These are phyloP conservation scores for Striga asiatica DNA, from an alignment of 257 asterid species.

Conservation along the genomic window DNA sequence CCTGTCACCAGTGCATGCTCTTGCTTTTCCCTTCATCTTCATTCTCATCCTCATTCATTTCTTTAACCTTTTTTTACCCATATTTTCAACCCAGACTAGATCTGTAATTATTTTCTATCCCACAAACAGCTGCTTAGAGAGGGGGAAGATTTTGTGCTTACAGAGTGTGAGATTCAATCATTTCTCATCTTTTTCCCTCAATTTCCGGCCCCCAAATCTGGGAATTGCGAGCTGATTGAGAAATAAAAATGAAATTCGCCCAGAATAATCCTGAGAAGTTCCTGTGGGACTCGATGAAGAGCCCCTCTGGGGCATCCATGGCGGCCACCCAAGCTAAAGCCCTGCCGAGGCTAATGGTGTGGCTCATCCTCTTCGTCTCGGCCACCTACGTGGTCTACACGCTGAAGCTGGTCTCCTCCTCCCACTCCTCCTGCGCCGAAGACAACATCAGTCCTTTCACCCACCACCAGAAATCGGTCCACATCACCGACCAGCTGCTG, in stretches of 20 bases:
- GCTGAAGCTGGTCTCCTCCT: conserved; percentile 33
- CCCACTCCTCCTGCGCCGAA: conserved; percentile 21
- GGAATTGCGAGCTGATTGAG: not conserved
- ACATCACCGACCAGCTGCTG: not conserved
- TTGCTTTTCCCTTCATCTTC: not conserved
- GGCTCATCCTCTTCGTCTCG: conserved; percentile 39
- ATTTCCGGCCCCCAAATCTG: not conserved
- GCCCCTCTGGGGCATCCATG: conserved; percentile 18
- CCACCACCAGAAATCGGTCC: conserved; percentile 7
- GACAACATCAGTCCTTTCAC: conserved; percentile 17
- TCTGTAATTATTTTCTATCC: not conserved
- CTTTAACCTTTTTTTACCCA: not conserved
- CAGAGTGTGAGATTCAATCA: not conserved
- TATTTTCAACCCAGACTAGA: not conserved
- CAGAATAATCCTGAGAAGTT: conserved; percentile 37
- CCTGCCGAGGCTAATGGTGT: conserved; percentile 53
- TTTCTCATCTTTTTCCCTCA: not conserved
- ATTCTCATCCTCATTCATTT: conserved; percentile 9
- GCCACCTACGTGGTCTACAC: conserved; percentile 39
- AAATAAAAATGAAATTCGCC: conserved; percentile 34
- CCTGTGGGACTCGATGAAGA: conserved; percentile 58
- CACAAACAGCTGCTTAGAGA: not conserved
- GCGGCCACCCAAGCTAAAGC: conserved; percentile 23
- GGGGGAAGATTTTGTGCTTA: not conserved
- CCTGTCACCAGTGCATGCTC: conserved; percentile 44